Evolutionary conservation across 345 rosid genomes (phyloP).

Genomic region (Bruguiera sexangula): DNA sequence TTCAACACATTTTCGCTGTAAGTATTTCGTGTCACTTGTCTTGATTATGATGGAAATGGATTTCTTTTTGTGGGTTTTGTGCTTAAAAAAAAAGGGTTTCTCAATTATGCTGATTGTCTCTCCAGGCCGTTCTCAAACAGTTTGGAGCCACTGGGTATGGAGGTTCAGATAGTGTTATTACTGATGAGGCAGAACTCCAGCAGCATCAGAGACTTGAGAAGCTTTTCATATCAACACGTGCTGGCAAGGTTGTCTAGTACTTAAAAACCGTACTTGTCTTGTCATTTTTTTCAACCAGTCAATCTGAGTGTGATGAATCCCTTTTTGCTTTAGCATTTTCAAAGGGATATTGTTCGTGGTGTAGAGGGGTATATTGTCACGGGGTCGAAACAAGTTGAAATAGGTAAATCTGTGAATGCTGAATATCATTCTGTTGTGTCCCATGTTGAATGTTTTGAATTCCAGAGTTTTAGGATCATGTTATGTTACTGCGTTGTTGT

Average conservation of each 20-base stretch:
- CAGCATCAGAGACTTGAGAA: constrained; percentile 86
- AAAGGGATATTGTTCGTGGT: constrained; percentile 86
- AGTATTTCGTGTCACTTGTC: too few species aligned
- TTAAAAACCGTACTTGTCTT: constrained; percentile 2
- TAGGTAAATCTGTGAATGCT: constrained; percentile 45
- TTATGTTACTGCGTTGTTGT: constrained; percentile 45
- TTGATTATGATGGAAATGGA: neutral
- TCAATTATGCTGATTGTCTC: neutral
- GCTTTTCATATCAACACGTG: constrained; percentile 86
- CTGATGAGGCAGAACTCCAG: constrained; percentile 70
- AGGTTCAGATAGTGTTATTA: constrained; percentile 55
- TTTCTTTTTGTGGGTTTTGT: neutral
- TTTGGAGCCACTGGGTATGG: constrained; percentile 89
- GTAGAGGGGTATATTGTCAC: constrained; percentile 80
- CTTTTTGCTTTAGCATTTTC: constrained; percentile 60
- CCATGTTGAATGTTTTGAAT: neutral
- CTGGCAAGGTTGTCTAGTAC: constrained; percentile 61
- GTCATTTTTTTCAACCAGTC: neutral
- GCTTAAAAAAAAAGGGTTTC: neutral
- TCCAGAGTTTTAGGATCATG: neutral
- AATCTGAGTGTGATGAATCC: constrained; percentile 11
- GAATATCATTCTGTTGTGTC: neutral
- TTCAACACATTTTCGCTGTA: too few species aligned
- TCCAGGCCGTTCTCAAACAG: constrained; percentile 84
- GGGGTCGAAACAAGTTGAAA: constrained; percentile 88